Evolutionary conservation across 805 yeast genomes (phyloP).

Genomic region (Saccharomyces jurei): DNA sequence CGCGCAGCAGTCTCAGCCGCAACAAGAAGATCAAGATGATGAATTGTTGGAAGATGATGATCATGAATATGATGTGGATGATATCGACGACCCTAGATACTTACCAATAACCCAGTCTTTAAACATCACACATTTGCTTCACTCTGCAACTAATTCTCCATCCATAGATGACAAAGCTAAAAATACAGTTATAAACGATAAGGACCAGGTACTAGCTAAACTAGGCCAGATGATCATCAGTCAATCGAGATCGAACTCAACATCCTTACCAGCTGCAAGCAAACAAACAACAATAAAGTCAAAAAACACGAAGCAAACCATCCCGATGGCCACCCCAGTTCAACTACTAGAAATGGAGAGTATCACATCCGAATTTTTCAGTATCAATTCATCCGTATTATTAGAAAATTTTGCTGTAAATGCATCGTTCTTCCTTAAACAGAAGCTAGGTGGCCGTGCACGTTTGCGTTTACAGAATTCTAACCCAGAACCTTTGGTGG

Average conservation of each 20-base stretch:
- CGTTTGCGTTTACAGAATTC: conserved; percentile 60
- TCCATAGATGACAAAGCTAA: conserved; percentile 4
- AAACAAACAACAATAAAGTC: conserved; percentile 9
- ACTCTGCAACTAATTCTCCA: conserved; percentile 16
- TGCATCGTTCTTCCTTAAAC: conserved; percentile 49
- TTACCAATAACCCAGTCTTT: conserved; percentile 31
- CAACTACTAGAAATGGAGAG: conserved; percentile 74
- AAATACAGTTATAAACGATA: conserved; percentile 8
- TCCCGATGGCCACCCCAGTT: conserved; percentile 66
- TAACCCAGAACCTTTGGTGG: conserved; percentile 70
- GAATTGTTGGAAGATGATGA: conserved; percentile 12
- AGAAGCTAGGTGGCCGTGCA: conserved; percentile 60
- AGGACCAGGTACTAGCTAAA: conserved; percentile 8
- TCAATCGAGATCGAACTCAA: conserved; percentile 13
- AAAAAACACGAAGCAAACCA: conserved; percentile 17
- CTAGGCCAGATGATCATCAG: conserved; percentile 20
- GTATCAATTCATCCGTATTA: conserved; percentile 38
- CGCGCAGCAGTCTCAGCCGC: neutral
- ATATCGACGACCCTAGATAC: conserved; percentile 13
- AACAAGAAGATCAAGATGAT: conserved; percentile 3
- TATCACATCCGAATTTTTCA: conserved; percentile 44
- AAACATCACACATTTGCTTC: conserved; percentile 30
- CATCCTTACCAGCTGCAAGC: conserved; percentile 7
- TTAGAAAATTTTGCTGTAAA: conserved; percentile 66
- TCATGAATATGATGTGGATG: conserved; percentile 15